Evolutionary conservation across 805 yeast genomes (phyloP).

Genomic region (Yarrowia keelungensis): DNA sequence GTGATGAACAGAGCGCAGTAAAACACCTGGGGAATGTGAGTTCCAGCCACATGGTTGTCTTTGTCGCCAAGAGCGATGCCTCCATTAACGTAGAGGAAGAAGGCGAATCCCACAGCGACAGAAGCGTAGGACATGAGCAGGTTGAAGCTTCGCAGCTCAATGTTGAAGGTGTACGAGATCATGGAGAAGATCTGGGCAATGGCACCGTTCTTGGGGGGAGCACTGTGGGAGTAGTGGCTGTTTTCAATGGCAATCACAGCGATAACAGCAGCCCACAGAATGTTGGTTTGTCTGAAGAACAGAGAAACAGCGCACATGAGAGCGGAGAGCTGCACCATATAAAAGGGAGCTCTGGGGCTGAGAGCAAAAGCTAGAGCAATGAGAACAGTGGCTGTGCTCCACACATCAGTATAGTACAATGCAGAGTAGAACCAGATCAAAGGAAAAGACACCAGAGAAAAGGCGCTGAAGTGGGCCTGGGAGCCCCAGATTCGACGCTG

Average conservation of each 20-base stretch:
- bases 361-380: conserved; percentile 56
- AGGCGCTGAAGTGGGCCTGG: conserved; percentile 53
- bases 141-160: conserved; percentile 5
- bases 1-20: conserved; percentile 73
- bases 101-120: conserved; percentile 61
- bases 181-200: conserved; percentile 7
- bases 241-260: conserved; percentile 50
- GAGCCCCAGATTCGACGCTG: conserved; percentile 46
- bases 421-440: conserved; percentile 73
- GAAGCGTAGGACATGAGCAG: conserved; percentile 48
- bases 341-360: conserved; percentile 41
- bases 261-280: conserved; percentile 79
- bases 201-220: conserved; percentile 23
- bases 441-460: conserved; percentile 63
- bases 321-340: conserved; percentile 55
- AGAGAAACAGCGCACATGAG: conserved; percentile 67
- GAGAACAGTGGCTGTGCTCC: conserved; percentile 79
- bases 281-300: conserved; percentile 87
- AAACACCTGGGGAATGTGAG: conserved; percentile 81
- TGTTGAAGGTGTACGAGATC: conserved; percentile 43
- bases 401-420: conserved; percentile 89
- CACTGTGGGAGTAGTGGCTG: conserved; percentile 17
- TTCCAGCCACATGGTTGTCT: conserved; percentile 73
- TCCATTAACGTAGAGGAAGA: conserved; percentile 70
- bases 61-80: conserved; percentile 94